Base-by-base conservation (phyloP, 148 eudicot genomes). In the Rhododendron henanense region DNA sequence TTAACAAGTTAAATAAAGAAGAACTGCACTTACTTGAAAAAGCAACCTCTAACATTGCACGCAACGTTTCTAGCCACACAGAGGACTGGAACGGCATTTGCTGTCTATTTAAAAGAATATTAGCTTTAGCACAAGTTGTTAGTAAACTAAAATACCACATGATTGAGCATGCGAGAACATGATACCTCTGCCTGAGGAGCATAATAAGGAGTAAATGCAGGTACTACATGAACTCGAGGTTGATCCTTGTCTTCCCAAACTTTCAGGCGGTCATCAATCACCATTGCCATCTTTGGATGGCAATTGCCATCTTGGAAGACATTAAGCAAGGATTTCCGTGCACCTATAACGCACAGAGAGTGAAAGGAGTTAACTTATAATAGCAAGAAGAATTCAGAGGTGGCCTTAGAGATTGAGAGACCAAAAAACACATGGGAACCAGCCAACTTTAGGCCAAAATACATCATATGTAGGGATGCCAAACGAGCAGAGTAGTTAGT, bases 161-260 rank as follows among this genome's bases (percentile, higher is more conserved):
- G 33, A 53, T 28, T 5, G 82, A 47, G 23, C 37, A 39, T 55
- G 51, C 11, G 11, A 65, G 16, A 67, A 57, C n/a, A 13, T 21
- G 8, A 45, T 89, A 97, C 99, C 99, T 97, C 99, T 83, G 98
- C 99, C 88, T 93, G 99, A 31, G 99, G 98, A 89, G 98, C 98
- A 90, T 93, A 93, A 88, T 97, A 97, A 45, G 99, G 99, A 85
- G 98, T 88, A 89, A 97, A 97, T 63, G 99, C 91, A 88, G 99
- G 98, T 81, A 97, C 99, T 53, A 94, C 98, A 91, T 97, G 99
- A 83, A 97, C 98, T 81, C 98, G 94, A 84, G 96, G 92, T 89
- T 97, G 99, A 90, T 97, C 99, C 85, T 90, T 94, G 81, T 94
- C 98, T 84, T 97, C 99, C 99, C 99, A 97, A 63, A 97, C 99